A percentile compares a stretch with the other conserved stretches of the same genome.
Evolutionary conservation across 2,329 filamentous ascomycete genomes (phyloP).

Genomic region (Scytalidium sp.): DNA sequence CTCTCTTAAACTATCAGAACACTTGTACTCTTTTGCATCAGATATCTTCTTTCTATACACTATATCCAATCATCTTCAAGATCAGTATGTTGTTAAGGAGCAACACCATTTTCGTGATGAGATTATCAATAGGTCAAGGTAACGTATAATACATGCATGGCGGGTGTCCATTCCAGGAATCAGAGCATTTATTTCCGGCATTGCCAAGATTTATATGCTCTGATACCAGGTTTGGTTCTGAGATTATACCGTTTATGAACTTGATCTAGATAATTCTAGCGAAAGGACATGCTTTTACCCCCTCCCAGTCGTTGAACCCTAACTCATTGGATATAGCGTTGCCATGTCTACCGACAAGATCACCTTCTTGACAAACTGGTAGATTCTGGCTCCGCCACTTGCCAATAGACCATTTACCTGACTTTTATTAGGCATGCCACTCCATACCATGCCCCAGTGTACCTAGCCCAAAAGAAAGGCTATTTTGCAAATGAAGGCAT

Average conservation of each 20-base stretch:
- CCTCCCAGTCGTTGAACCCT: conserved; percentile 34
- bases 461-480: conserved; percentile 72
- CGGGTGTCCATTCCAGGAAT: conserved; percentile 31
- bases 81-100: not conserved
- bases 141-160: conserved; percentile 38
- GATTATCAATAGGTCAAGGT: conserved; percentile 38
- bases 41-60: not conserved
- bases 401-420: conserved; percentile 18
- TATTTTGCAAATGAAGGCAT: conserved; percentile 74
- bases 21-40: no score
- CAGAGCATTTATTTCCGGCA: conserved; percentile 5
- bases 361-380: conserved; percentile 83
- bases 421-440: conserved; percentile 65
- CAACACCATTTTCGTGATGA: conserved; percentile 21
- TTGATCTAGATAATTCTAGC: conserved; percentile 87
- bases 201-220: conserved; percentile 17
- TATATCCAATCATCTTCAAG: not conserved
- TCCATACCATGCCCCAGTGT: conserved; percentile 76
- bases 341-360: conserved; percentile 76
- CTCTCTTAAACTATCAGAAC: no score
- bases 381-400: conserved; percentile 24
- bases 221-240: conserved; percentile 50
- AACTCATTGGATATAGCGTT: conserved; percentile 35
- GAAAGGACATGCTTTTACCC: conserved; percentile 75
- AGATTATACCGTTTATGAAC: conserved; percentile 75